Conservation (phyloP, 2,329 filamentous ascomycete species). For the Colletotrichum nymphaeae region DNA sequence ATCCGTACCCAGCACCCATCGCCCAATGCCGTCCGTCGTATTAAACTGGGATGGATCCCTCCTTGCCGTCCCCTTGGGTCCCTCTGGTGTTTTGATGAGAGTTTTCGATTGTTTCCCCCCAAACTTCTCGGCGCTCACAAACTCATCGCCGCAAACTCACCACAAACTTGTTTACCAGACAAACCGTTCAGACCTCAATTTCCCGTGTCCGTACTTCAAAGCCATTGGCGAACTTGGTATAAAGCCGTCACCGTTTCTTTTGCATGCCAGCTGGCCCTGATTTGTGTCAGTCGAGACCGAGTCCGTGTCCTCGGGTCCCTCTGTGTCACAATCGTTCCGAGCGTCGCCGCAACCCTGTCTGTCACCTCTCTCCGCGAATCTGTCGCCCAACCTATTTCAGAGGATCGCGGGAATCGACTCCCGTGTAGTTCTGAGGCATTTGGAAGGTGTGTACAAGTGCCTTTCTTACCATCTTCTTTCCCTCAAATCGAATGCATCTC, state of each 20-base stretch:
- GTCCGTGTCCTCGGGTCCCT: conserved; percentile 5
- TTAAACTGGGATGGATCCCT: conserved; percentile 1
- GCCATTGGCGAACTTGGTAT: background rate
- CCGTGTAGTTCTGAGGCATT: background rate
- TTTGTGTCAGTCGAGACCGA: background rate
- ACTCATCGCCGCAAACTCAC: background rate
- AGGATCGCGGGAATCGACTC: background rate
- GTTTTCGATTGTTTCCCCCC: background rate
- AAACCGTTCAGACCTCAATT: background rate
- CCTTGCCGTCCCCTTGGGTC: background rate
- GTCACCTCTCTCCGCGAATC: background rate
- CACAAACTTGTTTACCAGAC: background rate
- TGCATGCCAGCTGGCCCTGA: background rate
- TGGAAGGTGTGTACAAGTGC: background rate
- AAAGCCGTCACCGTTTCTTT: background rate
- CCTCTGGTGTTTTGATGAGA: background rate
- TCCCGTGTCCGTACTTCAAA: background rate
- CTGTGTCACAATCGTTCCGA: background rate
- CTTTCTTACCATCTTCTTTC: background rate
- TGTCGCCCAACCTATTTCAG: background rate
- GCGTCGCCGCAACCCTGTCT: background rate
- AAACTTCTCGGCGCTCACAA: background rate
- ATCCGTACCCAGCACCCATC: too few species aligned
- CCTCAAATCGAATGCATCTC: background rate
- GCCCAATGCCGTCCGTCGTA: background rate